Percentiles rank a stretch among this genome's conserved stretches.
Conservation (phyloP, 202 grass and related monocot species). For the Panicum hallii region DNA sequence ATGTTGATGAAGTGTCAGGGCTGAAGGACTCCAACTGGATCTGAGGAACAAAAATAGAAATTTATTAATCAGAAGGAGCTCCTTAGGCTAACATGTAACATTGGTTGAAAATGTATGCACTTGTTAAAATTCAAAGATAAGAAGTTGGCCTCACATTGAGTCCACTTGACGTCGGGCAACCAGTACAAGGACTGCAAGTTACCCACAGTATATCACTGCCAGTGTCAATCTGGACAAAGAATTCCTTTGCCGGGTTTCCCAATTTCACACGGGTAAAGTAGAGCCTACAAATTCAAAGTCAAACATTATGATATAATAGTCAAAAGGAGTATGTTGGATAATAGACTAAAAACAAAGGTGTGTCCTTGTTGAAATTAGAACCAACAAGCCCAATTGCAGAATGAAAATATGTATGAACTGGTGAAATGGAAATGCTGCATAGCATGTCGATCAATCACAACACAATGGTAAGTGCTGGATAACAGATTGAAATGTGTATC, state of each 20-base stretch:
- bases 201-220: conserved; percentile 98
- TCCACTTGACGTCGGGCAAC: conserved; percentile 88
- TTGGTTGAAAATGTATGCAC: conserved; percentile 8
- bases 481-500: conserved; percentile 27
- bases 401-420: conserved; percentile 17
- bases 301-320: conserved; percentile 42
- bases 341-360: conserved; percentile 6
- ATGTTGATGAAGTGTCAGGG: conserved; percentile 71
- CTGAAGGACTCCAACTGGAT: conserved; percentile 86
- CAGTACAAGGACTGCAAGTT: conserved; percentile 75
- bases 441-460: conserved; percentile 26
- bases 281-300: conserved; percentile 64
- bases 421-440: conserved; percentile 23
- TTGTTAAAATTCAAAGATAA: conserved; percentile 34
- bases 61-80: conserved; percentile 14
- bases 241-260: conserved; percentile 84
- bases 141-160: conserved; percentile 69
- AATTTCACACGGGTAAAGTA: conserved; percentile 93
- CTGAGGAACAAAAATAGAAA: conserved; percentile 51
- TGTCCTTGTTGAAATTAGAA: conserved; percentile 12
- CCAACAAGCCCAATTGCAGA: conserved; percentile 21
- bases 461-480: background rate
- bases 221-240: conserved; percentile 96
- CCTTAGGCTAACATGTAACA: conserved; percentile 24
- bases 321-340: conserved; percentile 1